phyloP scores from a whole-genome alignment of 106 monocot genomes.

The Triglochin maritima region DNA sequence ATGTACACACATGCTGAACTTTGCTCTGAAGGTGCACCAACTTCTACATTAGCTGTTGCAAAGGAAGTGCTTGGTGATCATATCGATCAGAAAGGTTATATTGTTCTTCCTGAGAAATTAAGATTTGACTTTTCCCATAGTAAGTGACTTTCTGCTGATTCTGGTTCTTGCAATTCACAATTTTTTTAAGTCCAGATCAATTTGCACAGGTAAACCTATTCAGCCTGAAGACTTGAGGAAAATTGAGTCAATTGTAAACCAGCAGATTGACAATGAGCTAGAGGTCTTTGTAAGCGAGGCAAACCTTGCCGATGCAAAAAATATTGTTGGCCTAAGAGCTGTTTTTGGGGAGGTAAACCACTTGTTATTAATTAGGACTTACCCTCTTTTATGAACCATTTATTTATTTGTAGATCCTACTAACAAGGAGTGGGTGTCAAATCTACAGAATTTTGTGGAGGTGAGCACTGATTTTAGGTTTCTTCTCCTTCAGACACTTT shows the following conservation, averaged over 20 bases:
- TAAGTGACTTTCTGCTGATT: slow-evolving; percentile 15
- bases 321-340: slow-evolving; percentile 64
- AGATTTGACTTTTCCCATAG: slow-evolving; percentile 97
- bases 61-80: slow-evolving; percentile 97
- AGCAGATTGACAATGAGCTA: slow-evolving; percentile 74
- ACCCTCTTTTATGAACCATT: background rate
- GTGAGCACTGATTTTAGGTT: slow-evolving; percentile 1
- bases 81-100: slow-evolving; percentile 96
- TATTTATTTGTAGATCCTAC: slow-evolving; percentile 24
- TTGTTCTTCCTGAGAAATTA: slow-evolving; percentile 96
- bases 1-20: slow-evolving; percentile 96
- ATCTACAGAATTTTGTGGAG: slow-evolving; percentile 97
- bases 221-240: slow-evolving; percentile 70
- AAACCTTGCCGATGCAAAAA: slow-evolving; percentile 51
- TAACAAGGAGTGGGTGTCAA: slow-evolving; percentile 69
- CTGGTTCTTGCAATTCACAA: background rate
- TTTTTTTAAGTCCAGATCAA: background rate
- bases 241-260: slow-evolving; percentile 88
- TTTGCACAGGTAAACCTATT: slow-evolving; percentile 77
- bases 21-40: slow-evolving; percentile 67
- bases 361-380: background rate
- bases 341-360: slow-evolving; percentile 84
- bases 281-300: slow-evolving; percentile 77
- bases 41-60: background rate
- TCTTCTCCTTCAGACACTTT: slow-evolving; percentile 4